These are phyloP conservation scores for Hemileccinum rubropunctum DNA, from an alignment of 768 basidiomycete genomes.

Conservation along the genomic window DNA sequence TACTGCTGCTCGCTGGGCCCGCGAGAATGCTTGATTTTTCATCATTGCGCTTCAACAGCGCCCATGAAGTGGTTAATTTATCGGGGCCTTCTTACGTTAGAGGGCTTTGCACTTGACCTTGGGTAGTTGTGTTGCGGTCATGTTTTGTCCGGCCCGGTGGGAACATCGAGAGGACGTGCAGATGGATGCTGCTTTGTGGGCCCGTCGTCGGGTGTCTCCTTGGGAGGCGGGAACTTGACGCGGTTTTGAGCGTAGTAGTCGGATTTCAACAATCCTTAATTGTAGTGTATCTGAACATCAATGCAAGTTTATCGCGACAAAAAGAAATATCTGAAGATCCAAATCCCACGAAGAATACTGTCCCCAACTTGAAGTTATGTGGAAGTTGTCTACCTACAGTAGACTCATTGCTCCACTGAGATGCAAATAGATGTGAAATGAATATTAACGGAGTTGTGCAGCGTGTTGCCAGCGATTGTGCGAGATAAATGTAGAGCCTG, in stretches of 20 bases:
- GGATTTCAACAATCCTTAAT: conserved; percentile 82
- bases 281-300: conserved; percentile 22
- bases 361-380: too few species aligned
- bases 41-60: conserved; percentile 88
- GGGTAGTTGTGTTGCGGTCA: conserved; percentile 48
- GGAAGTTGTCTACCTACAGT: too few species aligned
- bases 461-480: neutral
- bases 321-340: too few species aligned
- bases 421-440: neutral
- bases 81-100: conserved; percentile 29
- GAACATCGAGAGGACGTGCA: conserved; percentile 15
- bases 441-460: too few species aligned
- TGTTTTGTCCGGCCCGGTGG: conserved; percentile 24
- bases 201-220: conserved; percentile 24
- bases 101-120: conserved; percentile 46
- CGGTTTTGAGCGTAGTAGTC: conserved; percentile 44
- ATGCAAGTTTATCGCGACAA: conserved; percentile 2
- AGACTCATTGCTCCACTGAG: neutral
- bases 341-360: too few species aligned
- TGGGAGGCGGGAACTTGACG: conserved; percentile 24
- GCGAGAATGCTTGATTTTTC: conserved; percentile 65
- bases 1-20: conserved; percentile 90
- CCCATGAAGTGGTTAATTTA: conserved; percentile 66
- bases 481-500: neutral
- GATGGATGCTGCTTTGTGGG: conserved; percentile 23